These are phyloP conservation scores for Microcos paniculata DNA, from an alignment of 345 rosid species.

Conservation along the genomic window DNA sequence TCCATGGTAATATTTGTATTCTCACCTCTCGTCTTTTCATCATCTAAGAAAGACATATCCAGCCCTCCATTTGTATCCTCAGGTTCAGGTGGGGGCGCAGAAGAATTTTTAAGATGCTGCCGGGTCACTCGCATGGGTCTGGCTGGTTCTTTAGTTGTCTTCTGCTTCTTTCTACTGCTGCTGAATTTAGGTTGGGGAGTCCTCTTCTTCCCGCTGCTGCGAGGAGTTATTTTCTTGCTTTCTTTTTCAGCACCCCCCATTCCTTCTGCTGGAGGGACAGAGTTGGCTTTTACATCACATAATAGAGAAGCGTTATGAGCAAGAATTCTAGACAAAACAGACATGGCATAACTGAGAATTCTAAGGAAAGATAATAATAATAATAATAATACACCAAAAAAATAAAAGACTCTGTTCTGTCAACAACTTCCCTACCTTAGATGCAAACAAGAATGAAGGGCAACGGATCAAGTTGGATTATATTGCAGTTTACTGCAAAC, in stretches of 20 bases:
- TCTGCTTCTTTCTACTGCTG: neutral
- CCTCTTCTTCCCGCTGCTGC: constrained; percentile 7
- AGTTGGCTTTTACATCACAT: neutral
- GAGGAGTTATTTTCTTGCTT: neutral
- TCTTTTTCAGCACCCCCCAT: neutral
- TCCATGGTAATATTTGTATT: neutral
- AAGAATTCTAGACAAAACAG: neutral
- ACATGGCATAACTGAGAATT: neutral
- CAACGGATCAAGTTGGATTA: neutral
- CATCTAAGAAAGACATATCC: constrained; percentile 7
- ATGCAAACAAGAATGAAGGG: neutral
- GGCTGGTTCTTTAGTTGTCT: neutral
- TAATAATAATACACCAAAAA: neutral
- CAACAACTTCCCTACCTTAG: neutral
- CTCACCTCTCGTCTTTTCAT: constrained; percentile 12
- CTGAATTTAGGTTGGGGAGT: neutral
- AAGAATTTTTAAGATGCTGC: too few relatives aligned
- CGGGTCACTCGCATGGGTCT: too few relatives aligned
- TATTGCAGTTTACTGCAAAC: neutral
- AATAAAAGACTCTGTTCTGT: neutral
- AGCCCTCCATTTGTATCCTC: neutral
- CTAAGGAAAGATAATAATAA: neutral
- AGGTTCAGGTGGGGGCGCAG: neutral
- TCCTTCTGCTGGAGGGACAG: neutral
- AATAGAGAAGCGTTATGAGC: neutral